Base-by-base conservation (phyloP, 2,329 filamentous ascomycete genomes). In the Thelonectria discophora region DNA sequence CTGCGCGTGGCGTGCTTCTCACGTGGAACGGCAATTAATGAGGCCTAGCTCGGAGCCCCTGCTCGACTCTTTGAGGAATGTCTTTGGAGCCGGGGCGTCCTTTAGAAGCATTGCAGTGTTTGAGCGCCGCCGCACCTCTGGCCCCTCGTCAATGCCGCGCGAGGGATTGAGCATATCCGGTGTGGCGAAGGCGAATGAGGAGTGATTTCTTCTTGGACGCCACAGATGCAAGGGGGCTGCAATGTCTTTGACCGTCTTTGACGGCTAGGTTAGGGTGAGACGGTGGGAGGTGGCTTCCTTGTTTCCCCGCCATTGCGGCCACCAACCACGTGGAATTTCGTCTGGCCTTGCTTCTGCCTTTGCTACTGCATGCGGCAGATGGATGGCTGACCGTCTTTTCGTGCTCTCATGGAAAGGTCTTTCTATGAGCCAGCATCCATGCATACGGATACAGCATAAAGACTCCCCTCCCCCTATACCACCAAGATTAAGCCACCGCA, bases 1-100 rank as follows among this genome's bases (percentile, higher is more conserved):
- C 51, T 56, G 56, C 43, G 40, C 32, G 55, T 65, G 61, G 63
- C 63, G 63, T 62, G 58, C 61, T 64, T 55, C 57, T 66, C 62
- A 63, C 54, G 60, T 63, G 48, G 52, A 18, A 65, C 64, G 60
- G 58, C 58, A 67, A 57, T 71, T 60, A 45, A 43, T 46, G 58
- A 43, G 48, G 58, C 40, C 43, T 51, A 39, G 39, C 21, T 58
- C 60, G 53, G 54, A 59, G 46, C 43, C 60, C 49, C 32, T 50
- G 20, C 58, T 50, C 45, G 57, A 51, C 49, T 48, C 62, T 45
- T 62, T 68, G 50, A 49, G 45, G 40, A 40, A 20, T 50, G 48
- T 47, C 39, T 42, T 57, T 39, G 46, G 42, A 51, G 20, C 64
- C 60, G 50, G 50, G 49, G 42, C 4, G 4, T 4, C 4, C 24